Evolutionary conservation across 2,329 filamentous ascomycete species (phyloP), one percentile per base, ranked within the genome.

Genomic region (Septoria petroselini): DNA sequence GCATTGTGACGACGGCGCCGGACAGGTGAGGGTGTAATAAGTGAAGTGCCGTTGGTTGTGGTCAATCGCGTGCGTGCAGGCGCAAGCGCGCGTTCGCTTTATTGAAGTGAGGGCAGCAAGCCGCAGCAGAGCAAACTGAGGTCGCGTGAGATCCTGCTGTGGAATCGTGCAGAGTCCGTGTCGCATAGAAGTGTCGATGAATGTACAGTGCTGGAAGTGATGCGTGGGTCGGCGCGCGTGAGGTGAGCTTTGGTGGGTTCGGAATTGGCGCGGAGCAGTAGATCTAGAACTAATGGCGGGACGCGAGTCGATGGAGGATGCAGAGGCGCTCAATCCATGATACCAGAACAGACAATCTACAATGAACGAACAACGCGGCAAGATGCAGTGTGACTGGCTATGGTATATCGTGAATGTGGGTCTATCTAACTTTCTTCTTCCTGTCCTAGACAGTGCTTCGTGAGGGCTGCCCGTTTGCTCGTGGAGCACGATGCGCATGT

Each of bases 1-100:
- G 67, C 68, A 71, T 71, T 47, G 55, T 54, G 23, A 5, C 5
- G 23, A 27, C 23, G 23, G 23, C 9, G 40, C 30, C 31, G 47
- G 41, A 39, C 7, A 33, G 19, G 34, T 30, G 21, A 17, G 23
- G 27, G 14, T 31, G 34, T 34, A 17, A 41, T 43, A 41, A 41
- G 25, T 47, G 33, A 41, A 30, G 35, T 50, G 48, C 27, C 19
- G 33, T 52, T 47, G 48, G 40, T 46, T 41, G 53, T 38, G 50
- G 14, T 44, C 25, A 35, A 19, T 42, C 37, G 41, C 41, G 41
- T 41, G 33, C 50, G 44, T 30, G 48, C 52, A 38, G 52, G 53
- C 57, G 54, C 57, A 55, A 53, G 54, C 47, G 42, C 41, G 37
- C 39, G 45, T 27, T 29, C 30, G 29, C 48, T 54, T 55, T 55